Evolutionary conservation across 176 grass and related monocot genomes (phyloP).

Genomic region (Saccharum officinarum): DNA sequence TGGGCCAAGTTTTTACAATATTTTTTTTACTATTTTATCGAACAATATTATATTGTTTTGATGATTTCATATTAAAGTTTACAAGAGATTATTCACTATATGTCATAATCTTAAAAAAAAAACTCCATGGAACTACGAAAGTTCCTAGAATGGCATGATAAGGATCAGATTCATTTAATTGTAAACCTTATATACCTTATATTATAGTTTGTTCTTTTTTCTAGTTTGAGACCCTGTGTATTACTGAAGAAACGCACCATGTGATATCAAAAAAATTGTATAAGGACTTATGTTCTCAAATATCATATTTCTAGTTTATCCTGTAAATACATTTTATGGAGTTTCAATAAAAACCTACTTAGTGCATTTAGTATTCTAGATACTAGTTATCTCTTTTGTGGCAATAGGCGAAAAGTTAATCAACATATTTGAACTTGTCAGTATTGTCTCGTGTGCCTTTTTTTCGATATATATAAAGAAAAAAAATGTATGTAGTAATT

Average conservation of each 20-base stretch:
- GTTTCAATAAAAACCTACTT: background rate
- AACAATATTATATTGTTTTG: slow-evolving; percentile 12
- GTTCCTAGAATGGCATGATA: background rate
- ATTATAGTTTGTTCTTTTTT: background rate
- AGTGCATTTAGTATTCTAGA: background rate
- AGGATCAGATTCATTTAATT: background rate
- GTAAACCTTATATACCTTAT: background rate
- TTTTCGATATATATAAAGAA: background rate
- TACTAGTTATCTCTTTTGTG: background rate
- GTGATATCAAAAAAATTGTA: background rate
- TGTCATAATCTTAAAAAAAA: background rate
- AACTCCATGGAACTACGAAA: background rate
- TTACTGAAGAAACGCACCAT: slow-evolving; percentile 21
- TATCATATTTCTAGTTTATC: background rate
- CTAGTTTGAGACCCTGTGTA: background rate
- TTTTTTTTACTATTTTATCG: background rate
- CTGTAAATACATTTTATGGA: background rate
- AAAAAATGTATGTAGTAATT: background rate
- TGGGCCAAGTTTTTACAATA: background rate
- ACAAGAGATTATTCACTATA: background rate
- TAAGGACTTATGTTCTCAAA: background rate
- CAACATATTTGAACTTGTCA: slow-evolving; percentile 1
- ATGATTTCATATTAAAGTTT: slow-evolving; percentile 21
- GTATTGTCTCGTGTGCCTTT: slow-evolving; percentile 4
- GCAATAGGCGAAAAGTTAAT: slow-evolving; percentile 8